Conservation (phyloP, 1,284 basidiomycete species). For the Trametes pubescens region DNA sequence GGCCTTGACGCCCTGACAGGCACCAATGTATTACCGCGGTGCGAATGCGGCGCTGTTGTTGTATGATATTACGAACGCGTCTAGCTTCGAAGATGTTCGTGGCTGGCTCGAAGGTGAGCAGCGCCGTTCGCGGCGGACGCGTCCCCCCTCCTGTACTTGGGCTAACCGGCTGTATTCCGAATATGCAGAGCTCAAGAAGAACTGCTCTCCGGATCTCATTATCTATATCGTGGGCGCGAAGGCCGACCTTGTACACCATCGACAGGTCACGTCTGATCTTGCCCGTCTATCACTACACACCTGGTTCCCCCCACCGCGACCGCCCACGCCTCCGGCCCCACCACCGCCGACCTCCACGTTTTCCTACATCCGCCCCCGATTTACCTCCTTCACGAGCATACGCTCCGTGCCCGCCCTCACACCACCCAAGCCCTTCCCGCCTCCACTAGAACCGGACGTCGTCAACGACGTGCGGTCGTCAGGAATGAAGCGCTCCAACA, state of each 20-base stretch:
- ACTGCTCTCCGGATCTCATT: conserved; percentile 84
- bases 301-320: conserved; percentile 82
- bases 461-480: conserved; percentile 40
- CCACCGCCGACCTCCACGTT: conserved; percentile 73
- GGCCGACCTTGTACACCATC: conserved; percentile 75
- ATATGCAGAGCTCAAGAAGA: conserved; percentile 82
- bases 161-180: conserved; percentile 3
- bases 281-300: conserved; percentile 83
- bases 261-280: conserved; percentile 81
- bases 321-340: conserved; percentile 58
- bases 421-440: conserved; percentile 35
- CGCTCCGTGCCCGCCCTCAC: conserved; percentile 52
- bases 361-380: conserved; percentile 86
- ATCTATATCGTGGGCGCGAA: conserved; percentile 95
- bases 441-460: conserved; percentile 38
- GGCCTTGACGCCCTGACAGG: conserved; percentile 54
- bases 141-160: not conserved
- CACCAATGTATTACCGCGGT: conserved; percentile 99
- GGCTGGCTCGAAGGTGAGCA: conserved; percentile 89
- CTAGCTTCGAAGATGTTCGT: conserved; percentile 90
- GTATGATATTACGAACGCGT: conserved; percentile 95
- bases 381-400: conserved; percentile 82
- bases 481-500: conserved; percentile 44
- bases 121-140: conserved; percentile 7
- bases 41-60: conserved; percentile 96